These are phyloP conservation scores for Penicillium sp. DNA, from an alignment of 2,329 filamentous ascomycete species.

Conservation along the genomic window DNA sequence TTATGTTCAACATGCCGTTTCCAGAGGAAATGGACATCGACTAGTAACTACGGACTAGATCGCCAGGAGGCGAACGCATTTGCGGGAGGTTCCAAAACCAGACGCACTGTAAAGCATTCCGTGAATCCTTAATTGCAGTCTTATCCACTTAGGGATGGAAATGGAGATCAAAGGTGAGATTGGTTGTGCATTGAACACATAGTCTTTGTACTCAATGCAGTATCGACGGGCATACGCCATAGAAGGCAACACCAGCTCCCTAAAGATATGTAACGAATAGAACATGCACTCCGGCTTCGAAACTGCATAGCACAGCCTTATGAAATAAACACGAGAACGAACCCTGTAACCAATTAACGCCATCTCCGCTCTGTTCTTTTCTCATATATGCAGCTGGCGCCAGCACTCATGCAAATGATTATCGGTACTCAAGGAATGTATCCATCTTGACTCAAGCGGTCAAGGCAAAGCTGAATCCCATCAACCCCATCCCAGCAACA, in stretches of 20 bases:
- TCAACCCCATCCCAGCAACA: conserved; percentile 70
- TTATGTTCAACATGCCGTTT: not conserved
- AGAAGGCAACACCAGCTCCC: not conserved
- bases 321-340: not conserved
- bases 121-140: no score
- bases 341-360: conserved; percentile 4
- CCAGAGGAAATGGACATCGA: no score
- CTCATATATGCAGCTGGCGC: conserved; percentile 3
- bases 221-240: not conserved
- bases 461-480: conserved; percentile 82
- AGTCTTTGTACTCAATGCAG: not conserved
- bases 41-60: no score
- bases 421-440: not conserved
- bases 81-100: no score
- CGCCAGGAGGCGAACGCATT: no score
- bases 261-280: conserved; percentile 6
- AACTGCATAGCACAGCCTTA: not conserved
- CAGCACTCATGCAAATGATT: conserved; percentile 3
- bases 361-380: conserved; percentile 1
- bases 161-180: no score
- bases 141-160: no score
- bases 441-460: conserved; percentile 50
- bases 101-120: no score
- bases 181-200: no score
- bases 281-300: not conserved